phyloP scores from a whole-genome alignment of 106 monocot species.

The Phalaenopsis aphrodite region DNA sequence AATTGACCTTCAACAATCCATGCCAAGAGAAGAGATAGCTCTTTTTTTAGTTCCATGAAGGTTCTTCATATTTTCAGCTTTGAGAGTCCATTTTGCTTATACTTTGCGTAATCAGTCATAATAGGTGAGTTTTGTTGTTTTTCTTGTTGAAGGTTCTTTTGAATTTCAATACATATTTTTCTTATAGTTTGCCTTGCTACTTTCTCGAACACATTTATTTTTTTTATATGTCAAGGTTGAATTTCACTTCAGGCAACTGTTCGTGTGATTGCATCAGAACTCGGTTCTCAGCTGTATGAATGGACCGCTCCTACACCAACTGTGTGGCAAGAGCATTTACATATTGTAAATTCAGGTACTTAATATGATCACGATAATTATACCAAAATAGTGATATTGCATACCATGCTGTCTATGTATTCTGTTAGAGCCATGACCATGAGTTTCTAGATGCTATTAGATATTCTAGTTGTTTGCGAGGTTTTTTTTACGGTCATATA shows the following conservation, averaged over 20 bases:
- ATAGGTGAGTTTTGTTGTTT: background rate
- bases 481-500: background rate
- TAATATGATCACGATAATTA: background rate
- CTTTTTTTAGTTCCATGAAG: too few species aligned
- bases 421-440: background rate
- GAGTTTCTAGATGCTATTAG: background rate
- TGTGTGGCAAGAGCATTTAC: conserved; percentile 86
- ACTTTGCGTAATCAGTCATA: too few species aligned
- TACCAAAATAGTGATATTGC: background rate
- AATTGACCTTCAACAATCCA: too few species aligned
- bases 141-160: background rate
- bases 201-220: background rate
- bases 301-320: conserved; percentile 96
- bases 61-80: too few species aligned
- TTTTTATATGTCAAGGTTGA: background rate
- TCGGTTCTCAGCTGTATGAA: conserved; percentile 76
- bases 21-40: too few species aligned
- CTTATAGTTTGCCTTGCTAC: background rate
- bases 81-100: too few species aligned
- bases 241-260: conserved; percentile 46
- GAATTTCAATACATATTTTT: too few species aligned
- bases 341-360: conserved; percentile 67
- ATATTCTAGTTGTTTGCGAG: background rate
- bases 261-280: conserved; percentile 54
- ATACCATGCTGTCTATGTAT: background rate